Percentiles rank a stretch among this genome's conserved stretches.
phyloP scores from a whole-genome alignment of 2,329 filamentous ascomycete genomes.

The Tolypocladium amazonense region DNA sequence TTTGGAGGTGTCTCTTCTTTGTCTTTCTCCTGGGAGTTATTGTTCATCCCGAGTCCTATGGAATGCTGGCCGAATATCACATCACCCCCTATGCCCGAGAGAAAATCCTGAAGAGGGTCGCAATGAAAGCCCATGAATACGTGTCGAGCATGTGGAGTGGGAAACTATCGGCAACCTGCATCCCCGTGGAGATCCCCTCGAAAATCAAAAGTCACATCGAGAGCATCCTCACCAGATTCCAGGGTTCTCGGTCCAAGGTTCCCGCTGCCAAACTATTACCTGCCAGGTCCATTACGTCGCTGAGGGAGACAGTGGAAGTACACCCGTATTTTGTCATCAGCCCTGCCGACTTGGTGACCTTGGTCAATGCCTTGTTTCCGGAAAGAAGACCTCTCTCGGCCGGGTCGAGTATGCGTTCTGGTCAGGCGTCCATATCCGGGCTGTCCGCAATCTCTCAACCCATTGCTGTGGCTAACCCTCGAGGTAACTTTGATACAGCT shows the following conservation, averaged over 20 bases:
- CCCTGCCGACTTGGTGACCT: conserved; percentile 65
- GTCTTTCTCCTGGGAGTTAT: conserved; percentile 76
- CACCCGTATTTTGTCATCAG: conserved; percentile 73
- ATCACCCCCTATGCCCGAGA: conserved; percentile 85
- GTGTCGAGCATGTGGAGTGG: conserved; percentile 70
- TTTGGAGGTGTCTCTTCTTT: conserved; percentile 87
- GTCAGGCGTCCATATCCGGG: conserved; percentile 56
- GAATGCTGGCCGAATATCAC: conserved; percentile 78
- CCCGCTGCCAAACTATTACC: conserved; percentile 51
- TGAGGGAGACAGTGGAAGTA: conserved; percentile 67
- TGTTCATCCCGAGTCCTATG: conserved; percentile 75
- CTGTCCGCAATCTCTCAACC: conserved; percentile 58
- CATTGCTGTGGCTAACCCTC: conserved; percentile 47
- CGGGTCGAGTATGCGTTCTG: conserved; percentile 54
- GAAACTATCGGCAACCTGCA: conserved; percentile 45
- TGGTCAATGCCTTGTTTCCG: conserved; percentile 78
- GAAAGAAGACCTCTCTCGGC: conserved; percentile 55
- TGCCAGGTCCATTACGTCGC: conserved; percentile 60
- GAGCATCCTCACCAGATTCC: conserved; percentile 57
- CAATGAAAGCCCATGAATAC: conserved; percentile 66
- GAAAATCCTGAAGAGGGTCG: conserved; percentile 69
- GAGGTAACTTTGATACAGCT: conserved; percentile 47
- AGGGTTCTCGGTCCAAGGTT: conserved; percentile 37
- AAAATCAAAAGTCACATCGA: conserved; percentile 60
- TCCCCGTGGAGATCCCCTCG: conserved; percentile 38